Percentiles rank a stretch among this genome's conserved stretches.
Conservation (phyloP, 768 basidiomycete species). For the Leccinum ochraceum region DNA sequence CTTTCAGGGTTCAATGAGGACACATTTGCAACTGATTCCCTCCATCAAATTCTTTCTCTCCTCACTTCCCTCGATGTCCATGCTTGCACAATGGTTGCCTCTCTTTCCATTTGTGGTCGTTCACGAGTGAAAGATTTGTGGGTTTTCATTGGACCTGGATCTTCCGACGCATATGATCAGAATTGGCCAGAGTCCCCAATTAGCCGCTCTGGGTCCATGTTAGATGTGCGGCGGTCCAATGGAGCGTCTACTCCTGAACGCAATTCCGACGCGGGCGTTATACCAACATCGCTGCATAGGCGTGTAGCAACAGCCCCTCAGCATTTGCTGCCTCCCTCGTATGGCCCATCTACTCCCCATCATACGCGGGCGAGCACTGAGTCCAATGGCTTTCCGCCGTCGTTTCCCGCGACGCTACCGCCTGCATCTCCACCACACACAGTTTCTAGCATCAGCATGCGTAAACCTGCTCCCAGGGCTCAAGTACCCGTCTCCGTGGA, state of each 20-base stretch:
- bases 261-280: slow-evolving; percentile 23
- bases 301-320: slow-evolving; percentile 35
- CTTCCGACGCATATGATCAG: slow-evolving; percentile 31
- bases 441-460: slow-evolving; percentile 42
- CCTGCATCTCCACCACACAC: slow-evolving; percentile 24
- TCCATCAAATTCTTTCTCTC: slow-evolving; percentile 68
- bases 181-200: slow-evolving; percentile 36
- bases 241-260: slow-evolving; percentile 35
- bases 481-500: slow-evolving; percentile 63
- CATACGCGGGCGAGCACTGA: slow-evolving; percentile 40
- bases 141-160: slow-evolving; percentile 66
- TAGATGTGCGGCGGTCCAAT: slow-evolving; percentile 38
- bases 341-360: slow-evolving; percentile 21
- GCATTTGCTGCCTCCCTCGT: slow-evolving; percentile 20
- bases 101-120: slow-evolving; percentile 68
- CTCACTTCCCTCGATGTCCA: slow-evolving; percentile 67
- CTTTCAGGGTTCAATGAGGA: slow-evolving; percentile 75
- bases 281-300: slow-evolving; percentile 33
- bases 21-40: slow-evolving; percentile 71
- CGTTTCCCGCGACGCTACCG: slow-evolving; percentile 19
- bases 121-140: slow-evolving; percentile 77
- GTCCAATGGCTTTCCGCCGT: slow-evolving; percentile 22
- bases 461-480: slow-evolving; percentile 64
- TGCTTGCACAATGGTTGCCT: slow-evolving; percentile 66
- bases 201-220: slow-evolving; percentile 38